A percentile compares a stretch with the other conserved stretches of the same genome.
These are phyloP conservation scores for Daedaleopsis sinensis DNA, from an alignment of 768 basidiomycete genomes.

Conservation along the genomic window DNA sequence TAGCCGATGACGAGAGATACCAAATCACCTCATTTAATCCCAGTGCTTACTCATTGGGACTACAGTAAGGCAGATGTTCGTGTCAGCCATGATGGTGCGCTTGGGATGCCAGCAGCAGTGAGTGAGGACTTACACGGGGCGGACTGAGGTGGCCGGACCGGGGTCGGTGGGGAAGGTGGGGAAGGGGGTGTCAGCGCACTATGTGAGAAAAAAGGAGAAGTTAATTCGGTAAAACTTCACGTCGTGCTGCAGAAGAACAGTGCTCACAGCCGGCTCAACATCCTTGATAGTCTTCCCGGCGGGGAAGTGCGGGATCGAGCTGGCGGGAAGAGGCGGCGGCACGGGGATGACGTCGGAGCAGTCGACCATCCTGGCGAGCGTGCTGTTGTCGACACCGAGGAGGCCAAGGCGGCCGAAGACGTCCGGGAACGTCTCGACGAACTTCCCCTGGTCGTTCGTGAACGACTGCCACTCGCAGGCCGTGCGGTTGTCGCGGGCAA, in stretches of 20 bases:
- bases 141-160: conserved; percentile 33
- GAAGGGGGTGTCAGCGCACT: conserved; percentile 16
- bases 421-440: conserved; percentile 24
- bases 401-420: conserved; percentile 30
- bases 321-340: conserved; percentile 3
- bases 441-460: conserved; percentile 25
- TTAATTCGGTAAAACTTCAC: not conserved
- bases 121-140: conserved; percentile 33
- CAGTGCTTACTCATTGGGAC: too few species aligned
- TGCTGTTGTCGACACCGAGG: conserved; percentile 24
- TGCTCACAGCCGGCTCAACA: conserved; percentile 24
- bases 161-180: conserved; percentile 23
- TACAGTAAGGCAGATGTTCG: too few species aligned
- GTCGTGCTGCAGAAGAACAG: not conserved
- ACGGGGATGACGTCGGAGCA: conserved; percentile 6
- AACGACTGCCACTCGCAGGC: conserved; percentile 35
- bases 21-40: too few species aligned
- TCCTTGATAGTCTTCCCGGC: conserved; percentile 21
- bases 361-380: not conserved
- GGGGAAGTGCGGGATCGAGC: conserved; percentile 18
- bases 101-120: too few species aligned
- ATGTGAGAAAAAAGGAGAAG: not conserved
- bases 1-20: too few species aligned
- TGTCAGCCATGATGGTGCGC: too few species aligned
- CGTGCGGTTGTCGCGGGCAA: conserved; percentile 34